phyloP scores from a whole-genome alignment of 1,284 basidiomycete genomes.

The Ceraceosorus guamensis region DNA sequence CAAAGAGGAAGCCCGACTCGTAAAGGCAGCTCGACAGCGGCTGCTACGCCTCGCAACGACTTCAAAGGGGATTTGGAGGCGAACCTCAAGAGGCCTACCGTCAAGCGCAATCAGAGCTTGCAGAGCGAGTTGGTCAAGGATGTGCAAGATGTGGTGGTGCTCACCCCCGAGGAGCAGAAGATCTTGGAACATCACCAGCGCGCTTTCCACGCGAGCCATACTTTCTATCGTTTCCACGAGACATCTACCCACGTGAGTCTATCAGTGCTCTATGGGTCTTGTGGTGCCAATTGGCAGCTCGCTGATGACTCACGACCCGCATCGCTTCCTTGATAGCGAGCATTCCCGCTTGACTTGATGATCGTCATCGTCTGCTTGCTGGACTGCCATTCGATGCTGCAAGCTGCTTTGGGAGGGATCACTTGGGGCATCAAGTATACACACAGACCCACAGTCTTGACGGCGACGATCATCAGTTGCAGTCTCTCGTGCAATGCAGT shows the following conservation, averaged over 20 bases:
- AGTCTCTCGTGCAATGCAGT: conserved; percentile 73
- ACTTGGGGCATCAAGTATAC: conserved; percentile 66
- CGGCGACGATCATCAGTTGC: conserved; percentile 64
- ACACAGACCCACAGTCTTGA: conserved; percentile 53
- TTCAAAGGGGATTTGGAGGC: background rate
- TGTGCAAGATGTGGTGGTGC: conserved; percentile 33
- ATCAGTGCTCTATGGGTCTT: conserved; percentile 46
- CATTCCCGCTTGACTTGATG: conserved; percentile 46
- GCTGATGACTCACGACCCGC: background rate
- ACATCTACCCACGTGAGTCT: conserved; percentile 78
- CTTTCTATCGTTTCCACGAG: conserved; percentile 77
- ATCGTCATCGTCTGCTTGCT: conserved; percentile 32
- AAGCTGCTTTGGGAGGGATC: conserved; percentile 57
- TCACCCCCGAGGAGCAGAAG: conserved; percentile 40
- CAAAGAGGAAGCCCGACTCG: background rate
- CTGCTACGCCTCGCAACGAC: background rate
- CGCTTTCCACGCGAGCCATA: conserved; percentile 45
- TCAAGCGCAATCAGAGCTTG: conserved; percentile 27
- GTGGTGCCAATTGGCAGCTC: no score
- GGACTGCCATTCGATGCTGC: conserved; percentile 49
- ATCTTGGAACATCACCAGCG: conserved; percentile 43
- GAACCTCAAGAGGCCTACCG: background rate
- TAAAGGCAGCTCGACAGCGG: background rate
- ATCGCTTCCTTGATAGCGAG: conserved; percentile 27
- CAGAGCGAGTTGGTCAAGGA: conserved; percentile 35